phyloP scores from a whole-genome alignment of 2,329 filamentous ascomycete species.

The Rhexocercosporidium sp. region DNA sequence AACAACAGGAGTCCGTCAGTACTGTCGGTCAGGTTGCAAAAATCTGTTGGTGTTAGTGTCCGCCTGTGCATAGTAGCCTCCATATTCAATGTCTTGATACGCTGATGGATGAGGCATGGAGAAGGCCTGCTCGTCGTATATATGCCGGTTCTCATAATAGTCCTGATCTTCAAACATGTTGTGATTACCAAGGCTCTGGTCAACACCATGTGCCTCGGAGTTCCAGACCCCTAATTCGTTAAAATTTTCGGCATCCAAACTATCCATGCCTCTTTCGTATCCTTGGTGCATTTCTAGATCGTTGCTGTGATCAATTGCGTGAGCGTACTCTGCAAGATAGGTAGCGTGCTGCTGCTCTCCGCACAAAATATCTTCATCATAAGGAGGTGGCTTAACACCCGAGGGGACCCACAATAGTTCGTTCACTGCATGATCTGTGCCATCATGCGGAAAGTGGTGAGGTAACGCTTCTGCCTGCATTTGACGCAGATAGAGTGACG shows the following conservation, averaged over 20 bases:
- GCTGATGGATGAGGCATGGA: neutral
- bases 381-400: neutral
- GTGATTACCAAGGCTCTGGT: neutral
- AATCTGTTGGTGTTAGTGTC: conserved; percentile 13
- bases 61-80: neutral
- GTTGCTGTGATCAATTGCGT: neutral
- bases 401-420: neutral
- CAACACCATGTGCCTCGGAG: neutral
- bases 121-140: neutral
- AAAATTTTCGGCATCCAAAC: neutral
- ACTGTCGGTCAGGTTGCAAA: conserved; percentile 30
- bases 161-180: neutral
- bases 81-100: neutral
- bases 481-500: neutral
- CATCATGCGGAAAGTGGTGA: neutral
- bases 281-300: neutral
- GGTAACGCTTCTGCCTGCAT: neutral
- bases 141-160: neutral
- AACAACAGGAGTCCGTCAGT: conserved; percentile 15
- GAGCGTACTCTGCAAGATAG: neutral
- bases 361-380: neutral
- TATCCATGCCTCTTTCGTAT: neutral
- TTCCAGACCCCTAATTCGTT: neutral
- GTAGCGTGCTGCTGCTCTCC: neutral
- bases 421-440: neutral